A percentile compares a stretch with the other conserved stretches of the same genome.
These are phyloP conservation scores for Clausena lansium DNA, from an alignment of 345 rosid genomes.

Conservation along the genomic window DNA sequence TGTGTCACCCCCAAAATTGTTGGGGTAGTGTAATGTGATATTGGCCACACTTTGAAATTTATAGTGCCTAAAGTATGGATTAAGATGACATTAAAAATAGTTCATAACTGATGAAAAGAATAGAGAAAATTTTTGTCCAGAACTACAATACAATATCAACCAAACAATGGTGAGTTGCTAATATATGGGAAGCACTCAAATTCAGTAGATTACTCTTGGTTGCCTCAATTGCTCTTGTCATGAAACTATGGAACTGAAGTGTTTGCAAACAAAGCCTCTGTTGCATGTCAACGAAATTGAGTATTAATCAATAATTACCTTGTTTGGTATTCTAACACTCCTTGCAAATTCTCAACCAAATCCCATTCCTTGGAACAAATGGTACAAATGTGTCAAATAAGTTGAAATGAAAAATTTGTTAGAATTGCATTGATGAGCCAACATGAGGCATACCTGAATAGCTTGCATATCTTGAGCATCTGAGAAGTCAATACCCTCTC, in stretches of 20 bases:
- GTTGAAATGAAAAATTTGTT: neutral
- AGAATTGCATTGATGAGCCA: slow-evolving; percentile 1
- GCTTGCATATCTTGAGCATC: slow-evolving; percentile 93
- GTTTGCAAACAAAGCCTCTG: neutral
- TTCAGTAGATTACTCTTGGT: neutral
- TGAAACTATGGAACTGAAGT: neutral
- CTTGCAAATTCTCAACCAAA: too few relatives aligned
- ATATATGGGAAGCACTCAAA: neutral
- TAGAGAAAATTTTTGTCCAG: neutral
- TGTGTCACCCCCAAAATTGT: slow-evolving; percentile 75
- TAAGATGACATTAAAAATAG: slow-evolving; percentile 5
- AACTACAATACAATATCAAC: neutral
- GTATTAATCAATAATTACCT: slow-evolving; percentile 38
- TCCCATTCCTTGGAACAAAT: too few relatives aligned
- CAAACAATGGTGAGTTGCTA: neutral
- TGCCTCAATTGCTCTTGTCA: neutral
- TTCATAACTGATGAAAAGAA: slow-evolving; percentile 9
- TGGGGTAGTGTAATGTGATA: slow-evolving; percentile 87
- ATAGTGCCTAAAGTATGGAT: slow-evolving; percentile 51
- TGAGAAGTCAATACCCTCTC: slow-evolving; percentile 89
- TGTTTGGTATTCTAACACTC: slow-evolving; percentile 83
- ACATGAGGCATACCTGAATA: slow-evolving; percentile 57
- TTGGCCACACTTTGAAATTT: slow-evolving; percentile 83
- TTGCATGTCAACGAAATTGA: neutral
- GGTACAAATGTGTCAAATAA: too few relatives aligned